phyloP scores from a whole-genome alignment of 2,329 filamentous ascomycete genomes.

The Xylaria sp. region DNA sequence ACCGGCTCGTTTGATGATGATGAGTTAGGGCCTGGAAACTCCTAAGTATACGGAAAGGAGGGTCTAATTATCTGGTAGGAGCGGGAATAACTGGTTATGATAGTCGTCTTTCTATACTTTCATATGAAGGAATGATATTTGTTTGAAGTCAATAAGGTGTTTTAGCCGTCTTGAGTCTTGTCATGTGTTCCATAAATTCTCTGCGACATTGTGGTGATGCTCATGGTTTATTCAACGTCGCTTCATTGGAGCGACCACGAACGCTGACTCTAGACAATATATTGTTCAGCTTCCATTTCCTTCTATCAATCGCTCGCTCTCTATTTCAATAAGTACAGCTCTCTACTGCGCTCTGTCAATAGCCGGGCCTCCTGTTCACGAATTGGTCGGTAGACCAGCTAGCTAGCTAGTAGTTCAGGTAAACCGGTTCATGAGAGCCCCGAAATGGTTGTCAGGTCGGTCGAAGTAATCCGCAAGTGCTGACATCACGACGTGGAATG shows the following conservation, averaged over 20 bases:
- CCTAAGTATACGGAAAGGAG: not conserved
- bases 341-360: too few species aligned
- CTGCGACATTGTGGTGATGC: not conserved
- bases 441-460: not conserved
- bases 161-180: not conserved
- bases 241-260: too few species aligned
- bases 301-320: too few species aligned
- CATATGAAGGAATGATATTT: conserved; percentile 2
- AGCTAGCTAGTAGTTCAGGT: too few species aligned
- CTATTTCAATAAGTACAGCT: not conserved
- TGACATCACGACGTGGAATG: not conserved
- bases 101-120: not conserved
- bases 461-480: not conserved
- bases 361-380: not conserved
- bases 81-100: not conserved
- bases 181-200: not conserved
- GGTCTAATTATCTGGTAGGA: not conserved
- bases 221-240: too few species aligned
- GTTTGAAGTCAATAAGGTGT: not conserved
- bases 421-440: too few species aligned
- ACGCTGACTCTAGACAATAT: too few species aligned
- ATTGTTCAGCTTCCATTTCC: too few species aligned
- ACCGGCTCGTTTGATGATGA: not conserved
- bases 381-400: too few species aligned
- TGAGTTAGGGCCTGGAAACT: conserved; percentile 4